phyloP scores from a whole-genome alignment of 495 filamentous ascomycete genomes.

The Daldinia decipiens region DNA sequence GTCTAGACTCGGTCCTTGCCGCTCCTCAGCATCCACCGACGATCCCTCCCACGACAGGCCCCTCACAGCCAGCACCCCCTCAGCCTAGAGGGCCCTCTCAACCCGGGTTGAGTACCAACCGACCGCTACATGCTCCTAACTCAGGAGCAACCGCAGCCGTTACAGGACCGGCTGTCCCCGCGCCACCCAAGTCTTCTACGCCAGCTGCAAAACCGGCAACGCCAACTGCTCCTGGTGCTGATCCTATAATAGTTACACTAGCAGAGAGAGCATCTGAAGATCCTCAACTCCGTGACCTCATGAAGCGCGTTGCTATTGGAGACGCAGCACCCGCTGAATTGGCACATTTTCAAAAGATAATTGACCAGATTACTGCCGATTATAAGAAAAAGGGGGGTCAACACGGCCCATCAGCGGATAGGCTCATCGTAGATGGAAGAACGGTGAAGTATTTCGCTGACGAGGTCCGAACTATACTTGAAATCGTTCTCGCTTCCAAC shows the following conservation, averaged over 20 bases:
- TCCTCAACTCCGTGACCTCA: conserved; percentile 89
- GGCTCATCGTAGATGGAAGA: conserved; percentile 56
- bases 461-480: conserved; percentile 58
- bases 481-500: conserved; percentile 58
- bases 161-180: conserved; percentile 34
- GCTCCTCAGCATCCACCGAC: conserved; percentile 43
- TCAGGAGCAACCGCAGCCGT: conserved; percentile 23
- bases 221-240: conserved; percentile 52
- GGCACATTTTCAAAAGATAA: conserved; percentile 88
- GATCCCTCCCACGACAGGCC: conserved; percentile 25
- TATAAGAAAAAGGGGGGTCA: conserved; percentile 55
- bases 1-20: conserved; percentile 48
- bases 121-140: conserved; percentile 39
- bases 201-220: conserved; percentile 42
- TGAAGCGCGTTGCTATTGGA: conserved; percentile 93
- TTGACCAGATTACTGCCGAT: conserved; percentile 82
- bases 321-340: conserved; percentile 83
- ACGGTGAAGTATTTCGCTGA: conserved; percentile 61
- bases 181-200: conserved; percentile 38
- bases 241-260: conserved; percentile 95
- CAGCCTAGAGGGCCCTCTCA: conserved; percentile 34
- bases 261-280: conserved; percentile 88
- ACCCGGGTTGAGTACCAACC: conserved; percentile 29
- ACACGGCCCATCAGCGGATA: conserved; percentile 56
- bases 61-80: conserved; percentile 38